Percentiles rank a stretch among this genome's conserved stretches.
phyloP scores from a whole-genome alignment of 371 early-diverging fungal species.

The Blakeslea trispora region DNA sequence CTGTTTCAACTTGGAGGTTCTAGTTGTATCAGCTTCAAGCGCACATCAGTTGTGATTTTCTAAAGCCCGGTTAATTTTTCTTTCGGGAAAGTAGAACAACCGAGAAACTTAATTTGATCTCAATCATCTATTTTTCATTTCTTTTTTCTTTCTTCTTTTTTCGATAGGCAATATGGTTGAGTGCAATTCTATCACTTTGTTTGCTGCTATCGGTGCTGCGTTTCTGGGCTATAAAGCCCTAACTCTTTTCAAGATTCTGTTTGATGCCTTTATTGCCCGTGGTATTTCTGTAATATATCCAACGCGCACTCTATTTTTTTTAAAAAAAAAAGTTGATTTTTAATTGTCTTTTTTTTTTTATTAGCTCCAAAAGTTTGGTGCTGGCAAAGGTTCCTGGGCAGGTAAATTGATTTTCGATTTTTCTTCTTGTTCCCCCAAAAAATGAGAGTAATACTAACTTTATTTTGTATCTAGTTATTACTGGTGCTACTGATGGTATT shows the following conservation, averaged over 20 bases:
- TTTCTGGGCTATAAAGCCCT: conserved; percentile 49
- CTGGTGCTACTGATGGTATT: conserved; percentile 98
- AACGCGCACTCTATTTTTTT: conserved; percentile 3
- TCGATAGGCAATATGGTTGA: conserved; percentile 19
- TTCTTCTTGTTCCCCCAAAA: not conserved
- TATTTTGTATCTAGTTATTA: conserved; percentile 70
- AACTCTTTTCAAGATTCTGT: conserved; percentile 52
- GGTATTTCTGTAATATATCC: conserved; percentile 58
- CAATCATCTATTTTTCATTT: not conserved
- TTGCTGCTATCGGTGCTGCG: conserved; percentile 55
- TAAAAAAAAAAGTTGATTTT: not conserved
- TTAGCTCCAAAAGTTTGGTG: conserved; percentile 81
- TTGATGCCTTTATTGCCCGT: conserved; percentile 58
- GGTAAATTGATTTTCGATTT: conserved; percentile 39
- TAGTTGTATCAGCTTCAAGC: no score
- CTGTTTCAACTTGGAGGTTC: no score
- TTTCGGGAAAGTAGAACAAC: not conserved
- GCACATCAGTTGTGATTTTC: not conserved
- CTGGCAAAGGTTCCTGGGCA: conserved; percentile 85
- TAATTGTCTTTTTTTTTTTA: not conserved
- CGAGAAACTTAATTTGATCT: not conserved
- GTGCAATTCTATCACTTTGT: conserved; percentile 30
- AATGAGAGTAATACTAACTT: not conserved
- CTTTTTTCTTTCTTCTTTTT: not conserved
- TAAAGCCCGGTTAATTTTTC: not conserved